Conservation (phyloP, 2,329 filamentous ascomycete genomes). For the Epicoccum nigrum region DNA sequence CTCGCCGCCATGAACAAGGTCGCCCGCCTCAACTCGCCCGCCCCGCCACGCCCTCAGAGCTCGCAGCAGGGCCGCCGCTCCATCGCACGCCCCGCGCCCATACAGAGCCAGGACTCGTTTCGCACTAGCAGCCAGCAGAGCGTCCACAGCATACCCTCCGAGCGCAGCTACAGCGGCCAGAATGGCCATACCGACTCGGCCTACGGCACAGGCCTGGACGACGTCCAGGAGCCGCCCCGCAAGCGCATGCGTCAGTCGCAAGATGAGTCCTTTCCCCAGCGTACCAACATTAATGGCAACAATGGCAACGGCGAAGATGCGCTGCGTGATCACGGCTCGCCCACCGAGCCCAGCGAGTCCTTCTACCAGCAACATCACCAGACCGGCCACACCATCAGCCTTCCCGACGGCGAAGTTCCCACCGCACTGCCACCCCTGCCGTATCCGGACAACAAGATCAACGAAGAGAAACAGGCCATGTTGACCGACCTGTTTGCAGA, state of each 20-base stretch:
- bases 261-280: conserved; percentile 48
- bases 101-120: conserved; percentile 69
- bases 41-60: conserved; percentile 63
- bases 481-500: conserved; percentile 71
- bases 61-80: conserved; percentile 70
- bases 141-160: conserved; percentile 70
- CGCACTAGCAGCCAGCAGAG: conserved; percentile 81
- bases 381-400: conserved; percentile 53
- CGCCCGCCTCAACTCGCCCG: conserved; percentile 87
- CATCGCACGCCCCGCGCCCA: conserved; percentile 67
- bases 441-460: conserved; percentile 64
- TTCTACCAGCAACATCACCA: conserved; percentile 59
- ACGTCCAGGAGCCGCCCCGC: conserved; percentile 75
- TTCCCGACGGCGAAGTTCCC: conserved; percentile 59
- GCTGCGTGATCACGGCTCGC: conserved; percentile 67
- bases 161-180: conserved; percentile 69
- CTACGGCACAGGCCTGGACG: conserved; percentile 64
- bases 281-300: too few species aligned
- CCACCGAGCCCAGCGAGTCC: conserved; percentile 80
- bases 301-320: conserved; percentile 58
- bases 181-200: conserved; percentile 65
- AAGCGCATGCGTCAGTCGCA: conserved; percentile 69
- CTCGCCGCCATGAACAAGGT: conserved; percentile 94
- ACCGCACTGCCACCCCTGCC: conserved; percentile 70
- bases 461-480: conserved; percentile 80